Evolutionary conservation across 805 yeast genomes (phyloP).

Genomic region (Kodamaea lidongshanica): DNA sequence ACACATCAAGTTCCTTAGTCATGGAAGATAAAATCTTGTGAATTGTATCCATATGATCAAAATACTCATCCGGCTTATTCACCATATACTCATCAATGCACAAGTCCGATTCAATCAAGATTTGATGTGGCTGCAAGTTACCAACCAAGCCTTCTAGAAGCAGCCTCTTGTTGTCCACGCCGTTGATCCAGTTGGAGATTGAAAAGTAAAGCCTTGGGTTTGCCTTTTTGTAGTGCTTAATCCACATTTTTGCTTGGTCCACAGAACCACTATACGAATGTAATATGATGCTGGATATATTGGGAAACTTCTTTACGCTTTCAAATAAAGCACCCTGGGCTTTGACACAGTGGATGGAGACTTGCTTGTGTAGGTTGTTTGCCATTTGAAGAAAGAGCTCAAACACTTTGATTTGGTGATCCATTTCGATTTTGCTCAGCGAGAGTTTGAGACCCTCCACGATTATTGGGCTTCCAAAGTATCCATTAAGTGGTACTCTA

Average conservation of each 20-base stretch:
- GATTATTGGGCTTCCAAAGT: slow-evolving; percentile 32
- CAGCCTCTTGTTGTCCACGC: slow-evolving; percentile 23
- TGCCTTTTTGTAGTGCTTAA: slow-evolving; percentile 21
- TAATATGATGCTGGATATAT: slow-evolving; percentile 46
- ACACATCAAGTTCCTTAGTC: slow-evolving; percentile 2
- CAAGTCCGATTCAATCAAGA: slow-evolving; percentile 33
- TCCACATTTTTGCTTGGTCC: slow-evolving; percentile 55
- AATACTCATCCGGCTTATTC: slow-evolving; percentile 14
- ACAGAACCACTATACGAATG: slow-evolving; percentile 85
- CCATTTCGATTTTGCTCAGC: slow-evolving; percentile 49
- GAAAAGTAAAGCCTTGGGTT: slow-evolving; percentile 41
- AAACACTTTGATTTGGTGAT: slow-evolving; percentile 61
- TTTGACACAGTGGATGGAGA: slow-evolving; percentile 82
- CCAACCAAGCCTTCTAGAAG: slow-evolving; percentile 15
- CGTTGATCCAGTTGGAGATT: slow-evolving; percentile 47
- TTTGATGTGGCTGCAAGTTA: slow-evolving; percentile 16
- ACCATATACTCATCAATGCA: slow-evolving; percentile 22
- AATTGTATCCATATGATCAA: slow-evolving; percentile 18
- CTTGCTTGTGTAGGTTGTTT: slow-evolving; percentile 36
- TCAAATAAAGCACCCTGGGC: slow-evolving; percentile 61
- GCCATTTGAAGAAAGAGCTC: slow-evolving; percentile 52
- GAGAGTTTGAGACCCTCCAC: slow-evolving; percentile 25
- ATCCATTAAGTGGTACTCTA: slow-evolving; percentile 58
- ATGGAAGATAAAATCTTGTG: slow-evolving; percentile 3
- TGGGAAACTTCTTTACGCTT: slow-evolving; percentile 18